phyloP scores from a whole-genome alignment of 129 eudicot species.

The Chrysanthemum lavandulifolium region DNA sequence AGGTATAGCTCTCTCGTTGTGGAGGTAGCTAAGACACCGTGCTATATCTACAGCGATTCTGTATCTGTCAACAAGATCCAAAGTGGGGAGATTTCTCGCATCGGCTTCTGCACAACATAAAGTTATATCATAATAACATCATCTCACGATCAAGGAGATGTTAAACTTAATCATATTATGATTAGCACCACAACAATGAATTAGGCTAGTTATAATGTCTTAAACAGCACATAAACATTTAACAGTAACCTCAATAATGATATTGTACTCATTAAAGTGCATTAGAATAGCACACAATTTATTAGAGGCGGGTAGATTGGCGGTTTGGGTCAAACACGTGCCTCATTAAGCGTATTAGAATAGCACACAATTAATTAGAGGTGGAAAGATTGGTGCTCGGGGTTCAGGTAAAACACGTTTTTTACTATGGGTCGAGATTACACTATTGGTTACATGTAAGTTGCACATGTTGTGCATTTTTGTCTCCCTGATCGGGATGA shows the following conservation, averaged over 20 bases:
- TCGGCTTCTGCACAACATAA: constrained; percentile 49
- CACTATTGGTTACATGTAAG: too few species aligned
- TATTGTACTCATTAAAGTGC: neutral
- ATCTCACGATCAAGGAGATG: neutral
- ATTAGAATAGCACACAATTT: neutral
- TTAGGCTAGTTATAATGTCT: neutral
- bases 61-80: constrained; percentile 52
- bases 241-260: constrained; percentile 1
- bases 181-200: neutral
- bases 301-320: too few species aligned
- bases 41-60: constrained; percentile 60
- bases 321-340: too few species aligned
- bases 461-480: too few species aligned
- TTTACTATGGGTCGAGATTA: too few species aligned
- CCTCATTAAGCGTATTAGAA: neutral
- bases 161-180: neutral
- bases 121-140: neutral
- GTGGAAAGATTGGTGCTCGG: too few species aligned
- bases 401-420: too few species aligned
- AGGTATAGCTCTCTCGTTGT: constrained; percentile 73
- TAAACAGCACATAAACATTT: neutral
- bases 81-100: constrained; percentile 37
- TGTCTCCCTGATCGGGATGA: too few species aligned
- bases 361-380: neutral
- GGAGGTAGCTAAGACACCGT: constrained; percentile 68